A percentile compares a stretch with the other conserved stretches of the same genome.
phyloP scores from a whole-genome alignment of 2,329 filamentous ascomycete species.

The Dothideomycetidae sp. region DNA sequence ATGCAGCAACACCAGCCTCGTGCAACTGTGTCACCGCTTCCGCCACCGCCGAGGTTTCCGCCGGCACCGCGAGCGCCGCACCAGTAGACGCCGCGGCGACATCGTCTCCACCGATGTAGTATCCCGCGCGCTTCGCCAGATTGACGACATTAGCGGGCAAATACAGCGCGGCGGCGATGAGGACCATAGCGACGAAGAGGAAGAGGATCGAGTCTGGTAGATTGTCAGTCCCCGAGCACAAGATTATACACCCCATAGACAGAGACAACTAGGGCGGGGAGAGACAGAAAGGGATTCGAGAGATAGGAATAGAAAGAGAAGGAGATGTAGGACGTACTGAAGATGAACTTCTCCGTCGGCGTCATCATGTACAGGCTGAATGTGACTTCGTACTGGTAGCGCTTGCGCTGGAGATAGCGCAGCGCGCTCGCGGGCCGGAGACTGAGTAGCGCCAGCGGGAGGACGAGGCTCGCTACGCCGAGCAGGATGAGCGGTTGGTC shows the following conservation, averaged over 20 bases:
- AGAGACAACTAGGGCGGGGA: not conserved
- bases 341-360: slow-evolving; percentile 87
- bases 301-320: slow-evolving; percentile 1
- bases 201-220: slow-evolving; percentile 76
- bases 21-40: too few species aligned
- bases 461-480: slow-evolving; percentile 49
- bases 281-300: not conserved
- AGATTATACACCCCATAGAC: too few species aligned
- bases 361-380: slow-evolving; percentile 96
- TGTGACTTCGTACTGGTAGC: slow-evolving; percentile 97
- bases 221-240: not conserved
- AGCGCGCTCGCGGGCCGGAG: slow-evolving; percentile 43
- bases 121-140: slow-evolving; percentile 74
- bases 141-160: slow-evolving; percentile 80
- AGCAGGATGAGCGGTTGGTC: slow-evolving; percentile 41
- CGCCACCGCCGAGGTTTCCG: slow-evolving; percentile 13
- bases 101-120: slow-evolving; percentile 80
- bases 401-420: slow-evolving; percentile 83
- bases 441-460: slow-evolving; percentile 26
- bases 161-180: slow-evolving; percentile 80
- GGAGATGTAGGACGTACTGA: slow-evolving; percentile 51
- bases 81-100: slow-evolving; percentile 9
- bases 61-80: slow-evolving; percentile 12
- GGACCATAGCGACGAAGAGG: slow-evolving; percentile 71
- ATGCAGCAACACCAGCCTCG: too few species aligned